Base-by-base conservation (phyloP, 352 stramenopile genomes). In the Saprolegnia diclina region DNA sequence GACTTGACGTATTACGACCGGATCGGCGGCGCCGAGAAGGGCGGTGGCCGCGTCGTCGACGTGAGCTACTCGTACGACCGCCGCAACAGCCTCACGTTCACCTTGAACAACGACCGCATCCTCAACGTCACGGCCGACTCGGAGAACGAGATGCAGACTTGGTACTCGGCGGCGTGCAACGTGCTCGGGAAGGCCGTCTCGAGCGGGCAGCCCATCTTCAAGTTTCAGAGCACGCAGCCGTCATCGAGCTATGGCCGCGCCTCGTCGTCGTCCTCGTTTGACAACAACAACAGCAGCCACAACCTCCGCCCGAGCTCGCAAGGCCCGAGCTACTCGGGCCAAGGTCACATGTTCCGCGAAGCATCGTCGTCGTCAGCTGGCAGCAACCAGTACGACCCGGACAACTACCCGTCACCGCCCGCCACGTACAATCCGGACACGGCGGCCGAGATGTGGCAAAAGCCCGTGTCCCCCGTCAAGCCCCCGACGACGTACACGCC, bases 51-150 rank as follows among this genome's bases (percentile, higher is more conserved):
- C 26, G 78, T 92, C 26, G 35, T 80, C 0, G 80, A 77, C 65
- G 82, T 86, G 53, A 78, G 85, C 53, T 78, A 80, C 52, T 74
- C 78, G 22, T 78, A 78, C 21, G 75, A 87, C 18, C 63, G 77
- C 4, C 76, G 64, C 55, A 82, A 85, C 38, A 78, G 80, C 5
- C 50, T 94, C 61, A 77, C 53, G 10, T 61, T 69, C n/a, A 14
- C 90, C 59, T 89, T 83, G 24, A 82, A 92, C 64, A 81, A 91
- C 69, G 91, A 92, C 75, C 83, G 86, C 48, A 88, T 94, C 59
- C 74, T 94, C 22, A 72, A 78, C 22, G 85, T 94, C 65, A 71
- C 77, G 14, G 86, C 80, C 13, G 79, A 85, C 13, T 80, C 75
- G 14, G 90, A 91, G 64, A 74, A 77, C 13, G 83, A 90, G 0